These are phyloP conservation scores for Balakata baccata DNA, from an alignment of 345 rosid genomes.

Conservation along the genomic window DNA sequence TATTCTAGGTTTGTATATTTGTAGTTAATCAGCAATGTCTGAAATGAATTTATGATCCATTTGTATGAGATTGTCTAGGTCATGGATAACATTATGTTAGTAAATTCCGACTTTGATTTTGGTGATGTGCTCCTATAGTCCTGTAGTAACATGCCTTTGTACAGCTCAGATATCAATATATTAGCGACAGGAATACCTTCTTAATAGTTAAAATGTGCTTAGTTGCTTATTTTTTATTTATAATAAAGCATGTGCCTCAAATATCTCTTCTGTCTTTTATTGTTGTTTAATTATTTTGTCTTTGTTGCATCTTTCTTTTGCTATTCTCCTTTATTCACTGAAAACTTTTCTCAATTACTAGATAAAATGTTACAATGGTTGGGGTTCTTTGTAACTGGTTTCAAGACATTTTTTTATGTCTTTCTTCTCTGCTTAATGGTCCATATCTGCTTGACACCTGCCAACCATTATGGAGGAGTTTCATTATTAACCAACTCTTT, in stretches of 20 bases:
- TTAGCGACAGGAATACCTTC: too few species aligned
- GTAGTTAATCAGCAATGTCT: neutral
- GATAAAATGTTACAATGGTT: neutral
- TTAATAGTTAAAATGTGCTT: too few species aligned
- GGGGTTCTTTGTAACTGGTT: constrained; percentile 1
- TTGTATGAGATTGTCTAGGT: neutral
- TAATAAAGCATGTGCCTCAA: too few species aligned
- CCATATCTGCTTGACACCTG: constrained; percentile 2
- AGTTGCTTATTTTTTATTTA: too few species aligned
- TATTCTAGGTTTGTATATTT: neutral
- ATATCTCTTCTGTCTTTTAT: too few species aligned
- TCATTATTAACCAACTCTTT: constrained; percentile 7
- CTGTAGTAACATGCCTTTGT: too few species aligned
- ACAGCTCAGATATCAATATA: too few species aligned
- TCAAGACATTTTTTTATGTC: neutral
- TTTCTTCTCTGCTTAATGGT: neutral
- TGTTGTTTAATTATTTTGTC: too few species aligned
- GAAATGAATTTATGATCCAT: neutral
- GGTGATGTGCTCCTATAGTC: too few species aligned
- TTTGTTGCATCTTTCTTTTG: neutral
- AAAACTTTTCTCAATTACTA: neutral
- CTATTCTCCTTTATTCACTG: neutral
- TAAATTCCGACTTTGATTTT: too few species aligned
- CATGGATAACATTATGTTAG: neutral
- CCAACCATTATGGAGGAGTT: neutral